phyloP scores from a whole-genome alignment of 2,329 filamentous ascomycete genomes.

The Penicillium psychrosexuale region DNA sequence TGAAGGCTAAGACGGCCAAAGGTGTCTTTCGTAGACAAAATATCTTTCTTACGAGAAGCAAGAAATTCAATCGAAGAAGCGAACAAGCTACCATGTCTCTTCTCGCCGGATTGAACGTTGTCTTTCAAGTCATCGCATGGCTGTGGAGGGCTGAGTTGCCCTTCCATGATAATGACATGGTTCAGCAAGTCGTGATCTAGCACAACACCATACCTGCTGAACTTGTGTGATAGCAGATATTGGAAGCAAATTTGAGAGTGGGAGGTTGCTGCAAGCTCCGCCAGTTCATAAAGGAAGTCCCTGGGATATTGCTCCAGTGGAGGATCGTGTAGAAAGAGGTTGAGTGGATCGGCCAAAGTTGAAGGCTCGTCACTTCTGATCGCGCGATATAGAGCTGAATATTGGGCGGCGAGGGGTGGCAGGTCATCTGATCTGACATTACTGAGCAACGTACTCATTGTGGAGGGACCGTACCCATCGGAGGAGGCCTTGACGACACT shows the following conservation, averaged over 20 bases:
- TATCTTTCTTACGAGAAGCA: neutral
- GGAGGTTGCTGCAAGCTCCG: neutral
- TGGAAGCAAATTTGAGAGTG: neutral
- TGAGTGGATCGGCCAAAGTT: neutral
- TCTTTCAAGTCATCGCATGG: neutral
- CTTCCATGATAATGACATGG: neutral
- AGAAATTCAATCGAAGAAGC: neutral
- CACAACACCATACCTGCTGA: neutral
- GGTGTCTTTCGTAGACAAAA: neutral
- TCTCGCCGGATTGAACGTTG: neutral
- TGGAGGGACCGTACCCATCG: neutral
- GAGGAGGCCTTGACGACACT: neutral
- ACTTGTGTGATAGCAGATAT: slow-evolving; percentile 2
- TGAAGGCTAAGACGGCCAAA: slow-evolving; percentile 7
- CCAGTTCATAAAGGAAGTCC: neutral
- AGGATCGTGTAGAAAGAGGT: neutral
- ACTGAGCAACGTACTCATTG: neutral
- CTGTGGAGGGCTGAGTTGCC: neutral
- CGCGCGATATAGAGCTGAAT: neutral
- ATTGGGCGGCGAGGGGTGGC: neutral
- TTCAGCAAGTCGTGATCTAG: neutral
- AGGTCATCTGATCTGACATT: neutral
- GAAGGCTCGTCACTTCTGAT: neutral
- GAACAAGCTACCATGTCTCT: neutral
- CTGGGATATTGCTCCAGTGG: neutral